Evolutionary conservation across 768 basidiomycete genomes (phyloP).

Genomic region (Serendipita sp.): DNA sequence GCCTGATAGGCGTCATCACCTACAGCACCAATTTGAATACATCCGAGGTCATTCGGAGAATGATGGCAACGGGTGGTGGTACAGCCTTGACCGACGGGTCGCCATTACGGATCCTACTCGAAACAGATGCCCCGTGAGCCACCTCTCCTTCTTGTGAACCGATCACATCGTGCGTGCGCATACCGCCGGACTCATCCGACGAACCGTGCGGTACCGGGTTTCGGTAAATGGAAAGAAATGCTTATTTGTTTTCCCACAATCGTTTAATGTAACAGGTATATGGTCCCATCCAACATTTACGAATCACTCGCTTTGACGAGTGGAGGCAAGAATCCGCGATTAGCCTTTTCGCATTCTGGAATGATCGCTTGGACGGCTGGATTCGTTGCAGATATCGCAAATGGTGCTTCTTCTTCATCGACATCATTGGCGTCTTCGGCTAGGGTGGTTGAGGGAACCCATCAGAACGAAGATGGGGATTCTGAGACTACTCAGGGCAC

Average conservation of each 20-base stretch:
- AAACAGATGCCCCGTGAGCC: conserved; percentile 57
- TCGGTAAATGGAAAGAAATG: neutral
- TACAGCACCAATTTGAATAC: conserved; percentile 64
- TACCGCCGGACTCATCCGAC: neutral
- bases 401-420: conserved; percentile 9
- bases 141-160: neutral
- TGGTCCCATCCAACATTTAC: conserved; percentile 67
- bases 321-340: conserved; percentile 23
- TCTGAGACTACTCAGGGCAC: neutral
- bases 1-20: conserved; percentile 49
- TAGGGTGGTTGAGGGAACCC: no score
- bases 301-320: conserved; percentile 30
- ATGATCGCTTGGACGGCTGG: conserved; percentile 81
- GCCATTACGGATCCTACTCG: conserved; percentile 34
- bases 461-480: no score
- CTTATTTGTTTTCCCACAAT: neutral
- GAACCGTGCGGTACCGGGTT: no score
- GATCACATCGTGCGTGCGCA: no score
- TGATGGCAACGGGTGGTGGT: conserved; percentile 22
- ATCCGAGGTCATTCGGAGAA: conserved; percentile 40
- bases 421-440: neutral
- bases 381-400: conserved; percentile 39
- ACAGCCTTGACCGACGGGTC: conserved; percentile 13
- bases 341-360: conserved; percentile 58
- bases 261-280: conserved; percentile 25